Evolutionary conservation across 176 grass and related monocot genomes (phyloP), one percentile per base, ranked within the genome.

Genomic region (Zea luxurians): DNA sequence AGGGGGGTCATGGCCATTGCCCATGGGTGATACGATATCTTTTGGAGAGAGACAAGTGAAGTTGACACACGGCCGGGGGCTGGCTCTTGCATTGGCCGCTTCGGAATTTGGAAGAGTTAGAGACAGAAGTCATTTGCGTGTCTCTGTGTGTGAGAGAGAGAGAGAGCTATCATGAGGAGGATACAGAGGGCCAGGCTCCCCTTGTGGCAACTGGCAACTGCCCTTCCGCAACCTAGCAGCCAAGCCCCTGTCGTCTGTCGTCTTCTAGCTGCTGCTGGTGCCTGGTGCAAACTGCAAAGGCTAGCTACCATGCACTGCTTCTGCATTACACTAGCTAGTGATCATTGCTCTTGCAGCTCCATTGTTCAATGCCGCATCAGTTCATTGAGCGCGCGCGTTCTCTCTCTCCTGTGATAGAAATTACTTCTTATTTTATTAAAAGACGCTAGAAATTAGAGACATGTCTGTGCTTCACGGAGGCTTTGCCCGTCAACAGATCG

Each of bases 11-110:
- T 85, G 89, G 77, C 27, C 27, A 27, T 27, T 85, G 89, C 73
- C 27, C 27, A 27, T 27, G 61, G 81, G 87, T 46, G 20, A 40
- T 3, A 65, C 61, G 35, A 70, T 89, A 99, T 99, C 92, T 99
- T 99, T 90, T 80, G 91, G 90, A 99, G 88, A 95, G 92, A 75
- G 90, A 99, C 83, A 54, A 64, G 64, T 82, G 92, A 92, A 83
- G 89, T 89, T 81, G 96, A 99, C 90, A 93, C 89, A 85, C 87
- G 82, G 59, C 85, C 27, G 27, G 27, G 27, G 27, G 27, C 27
- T 27, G 76, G 76, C 61, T 86, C 66, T 18, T 45, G 57, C 7
- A 27, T 27, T 27, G 27, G 27, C 27, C 27, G 27, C 27, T 27
- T 27, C 27, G 27, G 27, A 27, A 27, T 27, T 27, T 27, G 27